phyloP scores from a whole-genome alignment of 2,329 filamentous ascomycete species.

The Metarhizium rileyi region DNA sequence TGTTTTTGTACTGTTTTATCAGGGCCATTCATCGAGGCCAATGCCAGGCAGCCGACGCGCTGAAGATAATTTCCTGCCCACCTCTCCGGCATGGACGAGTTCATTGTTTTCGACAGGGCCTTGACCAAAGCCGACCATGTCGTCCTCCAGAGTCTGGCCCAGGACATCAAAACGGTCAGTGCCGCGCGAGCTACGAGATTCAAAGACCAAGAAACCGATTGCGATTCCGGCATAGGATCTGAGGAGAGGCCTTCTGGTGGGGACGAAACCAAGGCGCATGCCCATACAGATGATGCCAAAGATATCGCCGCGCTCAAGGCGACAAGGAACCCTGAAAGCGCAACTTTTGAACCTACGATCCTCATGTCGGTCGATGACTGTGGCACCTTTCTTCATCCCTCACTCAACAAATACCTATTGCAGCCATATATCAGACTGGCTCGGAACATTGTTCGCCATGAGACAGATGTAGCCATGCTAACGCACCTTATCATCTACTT shows the following conservation, averaged over 20 bases:
- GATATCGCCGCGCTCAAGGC: constrained; percentile 27
- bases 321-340: constrained; percentile 29
- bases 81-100: constrained; percentile 12
- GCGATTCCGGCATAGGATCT: constrained; percentile 8
- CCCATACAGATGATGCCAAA: constrained; percentile 1
- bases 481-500: constrained; percentile 68
- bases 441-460: constrained; percentile 46
- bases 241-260: constrained; percentile 3
- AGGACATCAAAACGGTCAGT: constrained; percentile 22
- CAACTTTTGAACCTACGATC: constrained; percentile 36
- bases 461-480: constrained; percentile 68
- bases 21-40: too few relatives aligned
- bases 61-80: too few relatives aligned
- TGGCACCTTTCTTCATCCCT: constrained; percentile 24
- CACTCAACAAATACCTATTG: constrained; percentile 40
- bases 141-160: constrained; percentile 29
- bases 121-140: constrained; percentile 31
- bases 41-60: too few relatives aligned
- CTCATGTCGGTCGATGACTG: constrained; percentile 32
- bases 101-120: constrained; percentile 27
- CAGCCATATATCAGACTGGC: constrained; percentile 50
- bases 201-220: neutral
- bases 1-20: too few relatives aligned
- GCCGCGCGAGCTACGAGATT: neutral
- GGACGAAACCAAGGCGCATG: neutral